These are phyloP conservation scores for Trichophyton mentagrophytes DNA, from an alignment of 2,329 filamentous ascomycete species.

Conservation along the genomic window DNA sequence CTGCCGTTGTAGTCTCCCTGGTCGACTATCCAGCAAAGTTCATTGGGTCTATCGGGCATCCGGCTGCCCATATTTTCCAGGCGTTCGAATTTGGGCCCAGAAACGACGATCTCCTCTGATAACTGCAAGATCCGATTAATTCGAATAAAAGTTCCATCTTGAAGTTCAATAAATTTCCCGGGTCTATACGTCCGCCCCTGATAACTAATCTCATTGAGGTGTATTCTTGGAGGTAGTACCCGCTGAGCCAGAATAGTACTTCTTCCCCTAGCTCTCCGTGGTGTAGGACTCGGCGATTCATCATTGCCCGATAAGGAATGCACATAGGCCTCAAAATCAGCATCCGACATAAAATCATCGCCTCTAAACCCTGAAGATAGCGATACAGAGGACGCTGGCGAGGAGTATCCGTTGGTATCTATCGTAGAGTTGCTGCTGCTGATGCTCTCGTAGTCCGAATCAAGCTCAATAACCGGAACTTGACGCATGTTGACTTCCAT, in stretches of 20 bases:
- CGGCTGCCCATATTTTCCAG: conserved; percentile 23
- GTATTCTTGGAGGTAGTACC: not conserved
- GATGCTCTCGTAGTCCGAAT: not conserved
- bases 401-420: not conserved
- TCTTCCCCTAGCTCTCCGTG: not conserved
- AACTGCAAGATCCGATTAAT: conserved; percentile 26
- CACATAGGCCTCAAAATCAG: conserved; percentile 15
- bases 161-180: conserved; percentile 27
- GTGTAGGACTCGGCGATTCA: not conserved
- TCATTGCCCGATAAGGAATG: conserved; percentile 8
- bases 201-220: conserved; percentile 9
- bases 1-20: conserved; percentile 17
- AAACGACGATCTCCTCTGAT: conserved; percentile 20
- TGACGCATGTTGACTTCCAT: not conserved
- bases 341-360: conserved; percentile 20
- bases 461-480: not conserved
- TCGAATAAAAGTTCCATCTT: conserved; percentile 29
- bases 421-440: not conserved
- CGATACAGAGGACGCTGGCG: not conserved
- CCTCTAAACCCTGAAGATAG: conserved; percentile 4
- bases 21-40: conserved; percentile 32
- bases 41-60: conserved; percentile 30
- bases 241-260: not conserved
- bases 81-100: conserved; percentile 27
- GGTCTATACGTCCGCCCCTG: conserved; percentile 17